These are phyloP conservation scores for Neoascochyta sp. DNA, from an alignment of 2,329 filamentous ascomycete species.

Conservation along the genomic window DNA sequence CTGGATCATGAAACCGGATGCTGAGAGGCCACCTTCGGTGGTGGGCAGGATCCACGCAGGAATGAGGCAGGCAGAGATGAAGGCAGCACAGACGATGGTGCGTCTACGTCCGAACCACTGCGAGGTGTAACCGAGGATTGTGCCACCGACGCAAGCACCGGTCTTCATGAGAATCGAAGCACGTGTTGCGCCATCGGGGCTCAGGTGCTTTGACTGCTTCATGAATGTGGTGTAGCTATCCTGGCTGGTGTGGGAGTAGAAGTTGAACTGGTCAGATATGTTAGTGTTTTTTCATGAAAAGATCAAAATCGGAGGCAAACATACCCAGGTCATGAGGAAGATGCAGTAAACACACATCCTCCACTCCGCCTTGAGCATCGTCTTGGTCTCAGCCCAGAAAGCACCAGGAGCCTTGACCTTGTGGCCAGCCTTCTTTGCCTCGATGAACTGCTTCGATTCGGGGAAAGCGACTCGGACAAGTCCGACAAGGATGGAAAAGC, in stretches of 20 bases:
- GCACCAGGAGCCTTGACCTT: constrained; percentile 43
- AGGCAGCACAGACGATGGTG: constrained; percentile 59
- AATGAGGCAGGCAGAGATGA: constrained; percentile 61
- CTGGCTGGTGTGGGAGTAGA: constrained; percentile 73
- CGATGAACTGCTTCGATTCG: constrained; percentile 71
- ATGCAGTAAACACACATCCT: constrained; percentile 73
- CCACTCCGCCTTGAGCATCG: constrained; percentile 69
- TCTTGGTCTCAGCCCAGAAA: constrained; percentile 67
- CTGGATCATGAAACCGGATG: constrained; percentile 65
- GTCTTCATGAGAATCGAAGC: constrained; percentile 79
- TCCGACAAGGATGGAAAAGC: constrained; percentile 65
- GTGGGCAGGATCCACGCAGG: constrained; percentile 67
- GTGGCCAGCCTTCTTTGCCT: constrained; percentile 61
- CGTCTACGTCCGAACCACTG: constrained; percentile 72
- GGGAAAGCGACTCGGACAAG: constrained; percentile 65
- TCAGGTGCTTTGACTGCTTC: constrained; percentile 66
- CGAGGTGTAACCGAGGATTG: constrained; percentile 68
- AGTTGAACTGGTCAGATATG: constrained; percentile 47
- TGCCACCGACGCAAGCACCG: constrained; percentile 70
- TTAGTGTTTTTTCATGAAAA: constrained; percentile 4
- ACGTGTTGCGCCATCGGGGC: constrained; percentile 61
- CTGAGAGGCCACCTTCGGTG: constrained; percentile 58
- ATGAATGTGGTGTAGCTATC: constrained; percentile 82
- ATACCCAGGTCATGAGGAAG: constrained; percentile 68
- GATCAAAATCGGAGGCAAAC: constrained; percentile 11